Conservation (phyloP, 73 alveolate species). For the Paramecium pentaurelia region DNA sequence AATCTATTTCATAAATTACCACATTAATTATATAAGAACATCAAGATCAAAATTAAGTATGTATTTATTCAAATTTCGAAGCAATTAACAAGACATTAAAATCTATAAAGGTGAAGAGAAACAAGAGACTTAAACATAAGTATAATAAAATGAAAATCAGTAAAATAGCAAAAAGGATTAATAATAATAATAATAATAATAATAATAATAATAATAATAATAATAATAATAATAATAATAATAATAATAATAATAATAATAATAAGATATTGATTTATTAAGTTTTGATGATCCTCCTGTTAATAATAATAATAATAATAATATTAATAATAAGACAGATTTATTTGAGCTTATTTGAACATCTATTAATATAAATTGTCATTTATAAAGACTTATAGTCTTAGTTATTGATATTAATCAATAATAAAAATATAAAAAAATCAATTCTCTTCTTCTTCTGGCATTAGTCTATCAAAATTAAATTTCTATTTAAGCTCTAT, state of each 20-base stretch:
- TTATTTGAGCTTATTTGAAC: not conserved
- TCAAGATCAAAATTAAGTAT: not conserved
- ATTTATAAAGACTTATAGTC: not conserved
- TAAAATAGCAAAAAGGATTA: not conserved
- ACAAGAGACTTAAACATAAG: not conserved
- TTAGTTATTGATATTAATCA: not conserved
- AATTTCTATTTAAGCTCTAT: not conserved
- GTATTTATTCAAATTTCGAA: not conserved
- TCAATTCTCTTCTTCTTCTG: not conserved
- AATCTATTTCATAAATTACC: conserved; percentile 21
- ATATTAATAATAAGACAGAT: not conserved
- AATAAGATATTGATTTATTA: not conserved
- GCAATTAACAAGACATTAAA: not conserved
- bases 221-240: no score
- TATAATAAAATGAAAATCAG: not conserved
- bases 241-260: not conserved
- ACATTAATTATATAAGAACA: not conserved
- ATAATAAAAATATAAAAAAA: not conserved
- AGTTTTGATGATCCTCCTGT: not conserved
- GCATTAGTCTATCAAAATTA: not conserved
- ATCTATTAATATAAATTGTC: not conserved
- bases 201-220: no score
- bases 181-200: not conserved
- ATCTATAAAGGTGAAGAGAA: not conserved
- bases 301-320: not conserved